Conservation (phyloP, 2,329 filamentous ascomycete species). For the Daldinia sp. region DNA sequence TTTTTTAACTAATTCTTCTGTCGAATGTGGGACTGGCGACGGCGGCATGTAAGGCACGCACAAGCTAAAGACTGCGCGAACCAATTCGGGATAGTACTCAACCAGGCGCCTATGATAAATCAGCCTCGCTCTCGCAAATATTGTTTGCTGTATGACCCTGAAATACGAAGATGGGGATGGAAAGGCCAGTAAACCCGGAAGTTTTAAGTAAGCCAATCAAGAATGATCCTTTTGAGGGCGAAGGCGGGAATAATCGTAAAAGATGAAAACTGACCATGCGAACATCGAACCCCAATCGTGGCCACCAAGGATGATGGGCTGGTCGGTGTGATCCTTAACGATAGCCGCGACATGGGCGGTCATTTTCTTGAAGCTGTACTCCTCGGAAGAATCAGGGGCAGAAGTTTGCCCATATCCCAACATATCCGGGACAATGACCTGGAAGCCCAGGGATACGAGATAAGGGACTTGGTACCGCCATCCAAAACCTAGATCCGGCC, state of each 20-base stretch:
- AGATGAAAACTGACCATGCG: slow-evolving; percentile 59
- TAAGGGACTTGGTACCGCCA: slow-evolving; percentile 91
- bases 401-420: slow-evolving; percentile 84
- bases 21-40: slow-evolving; percentile 57
- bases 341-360: slow-evolving; percentile 79
- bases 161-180: not conserved
- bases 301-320: slow-evolving; percentile 79
- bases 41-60: slow-evolving; percentile 79
- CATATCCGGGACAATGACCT: slow-evolving; percentile 85
- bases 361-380: slow-evolving; percentile 77
- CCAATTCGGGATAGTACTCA: slow-evolving; percentile 75
- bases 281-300: slow-evolving; percentile 92
- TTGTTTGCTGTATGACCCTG: not conserved
- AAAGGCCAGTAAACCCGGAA: not conserved
- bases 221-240: not conserved
- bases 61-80: slow-evolving; percentile 79
- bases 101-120: slow-evolving; percentile 61
- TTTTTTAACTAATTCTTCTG: slow-evolving; percentile 65
- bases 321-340: slow-evolving; percentile 61
- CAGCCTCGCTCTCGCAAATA: slow-evolving; percentile 9
- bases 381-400: slow-evolving; percentile 66
- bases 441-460: slow-evolving; percentile 74
- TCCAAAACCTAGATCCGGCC: slow-evolving; percentile 82
- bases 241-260: not conserved
- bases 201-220: not conserved